Percentiles rank a stretch among this genome's conserved stretches.
These are phyloP conservation scores for Musa balbisiana DNA, from an alignment of 202 grass and related monocot genomes.

Conservation along the genomic window DNA sequence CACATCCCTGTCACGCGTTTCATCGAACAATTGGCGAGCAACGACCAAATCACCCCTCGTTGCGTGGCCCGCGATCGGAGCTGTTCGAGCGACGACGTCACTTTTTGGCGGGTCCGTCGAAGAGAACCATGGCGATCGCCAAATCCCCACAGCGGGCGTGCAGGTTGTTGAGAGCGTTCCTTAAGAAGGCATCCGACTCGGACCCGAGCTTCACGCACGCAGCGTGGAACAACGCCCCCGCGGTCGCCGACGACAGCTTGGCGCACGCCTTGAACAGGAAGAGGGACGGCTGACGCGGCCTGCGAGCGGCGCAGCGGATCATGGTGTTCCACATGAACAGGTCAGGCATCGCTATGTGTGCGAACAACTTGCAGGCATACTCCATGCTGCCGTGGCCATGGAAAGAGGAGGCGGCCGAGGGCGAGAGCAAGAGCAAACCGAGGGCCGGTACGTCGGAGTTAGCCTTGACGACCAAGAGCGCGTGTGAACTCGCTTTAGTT, in stretches of 20 bases:
- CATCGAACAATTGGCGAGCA: slow-evolving; percentile 14
- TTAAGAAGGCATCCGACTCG: slow-evolving; percentile 1
- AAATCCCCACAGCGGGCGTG: slow-evolving; percentile 15
- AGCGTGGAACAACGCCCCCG: not conserved
- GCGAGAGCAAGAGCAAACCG: slow-evolving; percentile 26
- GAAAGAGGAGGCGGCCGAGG: slow-evolving; percentile 6
- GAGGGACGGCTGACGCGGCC: slow-evolving; percentile 11
- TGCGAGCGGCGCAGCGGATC: slow-evolving; percentile 23
- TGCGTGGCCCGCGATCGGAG: slow-evolving; percentile 20
- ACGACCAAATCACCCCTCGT: not conserved
- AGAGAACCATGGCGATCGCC: not conserved
- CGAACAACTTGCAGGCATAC: slow-evolving; percentile 37
- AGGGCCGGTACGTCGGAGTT: slow-evolving; percentile 6
- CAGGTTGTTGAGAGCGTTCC: slow-evolving; percentile 10
- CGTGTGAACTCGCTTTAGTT: slow-evolving; percentile 40
- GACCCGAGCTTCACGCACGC: slow-evolving; percentile 2
- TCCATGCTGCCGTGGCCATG: slow-evolving; percentile 19
- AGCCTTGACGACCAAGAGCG: slow-evolving; percentile 28
- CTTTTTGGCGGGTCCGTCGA: not conserved
- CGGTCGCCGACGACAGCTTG: not conserved
- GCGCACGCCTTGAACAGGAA: slow-evolving; percentile 12
- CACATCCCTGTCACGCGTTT: not conserved
- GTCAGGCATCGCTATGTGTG: slow-evolving; percentile 34
- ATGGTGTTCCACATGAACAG: slow-evolving; percentile 46
- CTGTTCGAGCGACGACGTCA: slow-evolving; percentile 7